A percentile compares a stretch with the other conserved stretches of the same genome.
These are phyloP conservation scores for Oryza meyeriana DNA, from an alignment of 176 grass and related monocot genomes.

Conservation along the genomic window DNA sequence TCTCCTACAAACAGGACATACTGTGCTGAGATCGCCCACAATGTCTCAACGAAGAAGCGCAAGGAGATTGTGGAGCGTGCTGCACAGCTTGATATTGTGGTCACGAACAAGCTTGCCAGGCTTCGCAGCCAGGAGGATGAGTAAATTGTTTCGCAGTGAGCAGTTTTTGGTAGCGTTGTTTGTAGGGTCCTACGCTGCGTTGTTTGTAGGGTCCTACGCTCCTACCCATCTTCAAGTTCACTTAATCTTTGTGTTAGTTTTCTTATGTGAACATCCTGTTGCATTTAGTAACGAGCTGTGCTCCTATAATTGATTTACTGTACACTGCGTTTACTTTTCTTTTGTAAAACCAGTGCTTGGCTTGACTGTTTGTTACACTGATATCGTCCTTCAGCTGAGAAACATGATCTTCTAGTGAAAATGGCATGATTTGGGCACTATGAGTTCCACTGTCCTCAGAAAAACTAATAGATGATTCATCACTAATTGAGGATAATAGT, in stretches of 20 bases:
- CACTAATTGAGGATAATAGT: background rate
- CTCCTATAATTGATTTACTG: background rate
- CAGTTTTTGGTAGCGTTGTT: background rate
- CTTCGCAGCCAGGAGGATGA: conserved; percentile 84
- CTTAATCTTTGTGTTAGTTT: background rate
- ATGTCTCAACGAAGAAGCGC: conserved; percentile 72
- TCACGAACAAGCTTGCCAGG: conserved; percentile 78
- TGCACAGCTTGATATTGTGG: conserved; percentile 72
- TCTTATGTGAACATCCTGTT: background rate
- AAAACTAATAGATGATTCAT: background rate
- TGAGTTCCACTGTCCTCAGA: background rate
- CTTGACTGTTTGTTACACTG: background rate
- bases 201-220: conserved; percentile 33
- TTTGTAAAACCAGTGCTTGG: background rate
- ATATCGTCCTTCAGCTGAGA: background rate
- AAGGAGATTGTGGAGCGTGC: conserved; percentile 83
- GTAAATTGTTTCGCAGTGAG: conserved; percentile 27
- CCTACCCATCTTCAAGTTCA: background rate
- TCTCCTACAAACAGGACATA: conserved; percentile 45
- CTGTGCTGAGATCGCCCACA: conserved; percentile 82
- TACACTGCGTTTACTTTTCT: background rate
- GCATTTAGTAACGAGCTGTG: background rate
- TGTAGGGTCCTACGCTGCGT: conserved; percentile 26
- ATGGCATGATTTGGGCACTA: background rate
- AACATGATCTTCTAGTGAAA: background rate